Conservation (phyloP, 176 grass and related monocot species). For the Tillandsia leiboldiana region DNA sequence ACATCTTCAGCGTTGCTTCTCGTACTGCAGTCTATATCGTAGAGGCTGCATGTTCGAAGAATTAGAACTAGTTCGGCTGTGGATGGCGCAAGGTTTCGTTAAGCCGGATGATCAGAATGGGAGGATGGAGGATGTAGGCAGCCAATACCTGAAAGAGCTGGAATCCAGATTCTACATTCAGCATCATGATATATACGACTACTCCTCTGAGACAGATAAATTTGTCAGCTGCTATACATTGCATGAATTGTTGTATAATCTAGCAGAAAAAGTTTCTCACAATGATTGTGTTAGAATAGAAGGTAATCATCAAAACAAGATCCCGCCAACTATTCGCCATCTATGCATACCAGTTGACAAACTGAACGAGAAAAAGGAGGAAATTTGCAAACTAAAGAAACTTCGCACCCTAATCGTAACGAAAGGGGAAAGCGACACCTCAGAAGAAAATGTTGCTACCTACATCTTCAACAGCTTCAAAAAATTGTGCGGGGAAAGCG, state of each 20-base stretch:
- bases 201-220: too few species aligned
- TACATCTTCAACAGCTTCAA: too few species aligned
- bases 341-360: slow-evolving; percentile 7
- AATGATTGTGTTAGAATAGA: slow-evolving; percentile 25
- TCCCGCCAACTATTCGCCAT: slow-evolving; percentile 14
- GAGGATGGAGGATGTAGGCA: slow-evolving; percentile 31
- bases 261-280: slow-evolving; percentile 21
- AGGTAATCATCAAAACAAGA: not conserved
- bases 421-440: too few species aligned
- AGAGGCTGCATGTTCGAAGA: not conserved
- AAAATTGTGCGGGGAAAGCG: too few species aligned
- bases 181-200: too few species aligned
- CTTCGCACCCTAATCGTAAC: too few species aligned
- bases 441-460: too few species aligned
- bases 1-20: slow-evolving; percentile 16
- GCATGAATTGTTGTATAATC: slow-evolving; percentile 30
- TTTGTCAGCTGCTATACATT: slow-evolving; percentile 1
- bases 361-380: too few species aligned
- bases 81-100: slow-evolving; percentile 45
- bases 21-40: slow-evolving; percentile 21
- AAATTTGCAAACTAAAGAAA: too few species aligned
- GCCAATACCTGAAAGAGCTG: slow-evolving; percentile 13
- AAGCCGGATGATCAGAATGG: not conserved
- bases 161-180: not conserved
- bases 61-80: slow-evolving; percentile 6